phyloP scores from a whole-genome alignment of 1,139 yeast genomes.

The Saccharomycopsis crataegensis region DNA sequence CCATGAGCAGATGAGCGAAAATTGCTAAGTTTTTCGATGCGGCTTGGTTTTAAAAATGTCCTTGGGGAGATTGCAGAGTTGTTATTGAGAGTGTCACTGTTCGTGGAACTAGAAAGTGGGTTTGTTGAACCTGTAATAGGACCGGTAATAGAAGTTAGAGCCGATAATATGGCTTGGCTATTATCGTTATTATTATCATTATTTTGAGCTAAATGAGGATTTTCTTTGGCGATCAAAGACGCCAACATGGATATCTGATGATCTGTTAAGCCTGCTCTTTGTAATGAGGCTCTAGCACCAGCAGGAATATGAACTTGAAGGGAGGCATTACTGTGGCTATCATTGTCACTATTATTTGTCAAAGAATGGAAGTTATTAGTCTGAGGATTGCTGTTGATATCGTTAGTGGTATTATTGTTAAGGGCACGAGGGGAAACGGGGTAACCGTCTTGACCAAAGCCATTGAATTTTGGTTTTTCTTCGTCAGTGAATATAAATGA shows the following conservation, averaged over 20 bases:
- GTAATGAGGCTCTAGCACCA: slow-evolving; percentile 13
- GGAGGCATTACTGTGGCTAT: neutral
- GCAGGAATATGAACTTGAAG: slow-evolving; percentile 1
- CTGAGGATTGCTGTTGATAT: neutral
- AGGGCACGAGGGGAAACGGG: neutral
- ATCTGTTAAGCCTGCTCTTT: slow-evolving; percentile 13
- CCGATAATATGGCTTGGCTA: neutral
- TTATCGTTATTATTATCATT: neutral
- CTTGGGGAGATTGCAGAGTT: too few species aligned
- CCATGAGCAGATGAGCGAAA: too few species aligned
- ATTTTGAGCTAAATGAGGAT: neutral
- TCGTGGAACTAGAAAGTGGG: too few species aligned
- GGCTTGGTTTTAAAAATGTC: too few species aligned
- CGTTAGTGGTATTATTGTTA: neutral
- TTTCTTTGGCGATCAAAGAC: neutral
- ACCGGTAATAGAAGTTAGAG: neutral
- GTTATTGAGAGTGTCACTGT: too few species aligned
- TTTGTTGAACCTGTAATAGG: neutral
- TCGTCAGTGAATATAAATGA: slow-evolving; percentile 18
- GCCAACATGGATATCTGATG: slow-evolving; percentile 12
- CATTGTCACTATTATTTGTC: neutral
- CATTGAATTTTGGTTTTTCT: slow-evolving; percentile 8
- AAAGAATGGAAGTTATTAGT: neutral
- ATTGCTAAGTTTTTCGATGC: too few species aligned
- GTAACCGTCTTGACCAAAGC: neutral